Percentiles rank a stretch among this genome's conserved stretches.
phyloP scores from a whole-genome alignment of 2,329 filamentous ascomycete genomes.

The Colletotrichum sp. region DNA sequence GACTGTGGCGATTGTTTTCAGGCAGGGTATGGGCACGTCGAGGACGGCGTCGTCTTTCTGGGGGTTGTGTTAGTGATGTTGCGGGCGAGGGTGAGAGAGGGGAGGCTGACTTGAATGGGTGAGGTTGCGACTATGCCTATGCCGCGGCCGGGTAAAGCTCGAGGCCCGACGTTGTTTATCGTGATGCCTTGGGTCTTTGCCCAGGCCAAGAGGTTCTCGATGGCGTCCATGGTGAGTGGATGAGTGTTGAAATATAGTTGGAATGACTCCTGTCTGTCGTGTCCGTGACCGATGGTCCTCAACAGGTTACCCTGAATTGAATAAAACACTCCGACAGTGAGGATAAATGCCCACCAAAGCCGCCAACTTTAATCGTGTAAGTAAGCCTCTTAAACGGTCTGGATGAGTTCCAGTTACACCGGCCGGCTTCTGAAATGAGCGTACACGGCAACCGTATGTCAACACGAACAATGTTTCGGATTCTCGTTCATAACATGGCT shows the following conservation, averaged over 20 bases:
- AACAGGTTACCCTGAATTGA: background rate
- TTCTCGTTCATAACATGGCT: background rate
- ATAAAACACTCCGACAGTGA: accelerated
- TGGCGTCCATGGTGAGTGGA: conserved; percentile 15
- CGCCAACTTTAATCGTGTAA: background rate
- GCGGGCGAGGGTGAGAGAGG: background rate
- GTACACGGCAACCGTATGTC: background rate
- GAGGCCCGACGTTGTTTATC: conserved; percentile 71
- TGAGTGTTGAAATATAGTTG: background rate
- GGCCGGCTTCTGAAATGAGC: background rate
- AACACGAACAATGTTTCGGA: background rate
- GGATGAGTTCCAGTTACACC: background rate
- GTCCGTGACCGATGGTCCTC: background rate
- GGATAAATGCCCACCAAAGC: background rate
- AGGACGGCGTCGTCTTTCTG: conserved; percentile 61
- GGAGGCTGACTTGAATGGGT: conserved; percentile 62
- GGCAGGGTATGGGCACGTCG: conserved; percentile 65
- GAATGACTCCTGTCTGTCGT: background rate
- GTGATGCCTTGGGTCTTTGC: conserved; percentile 67
- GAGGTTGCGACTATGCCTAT: conserved; percentile 78
- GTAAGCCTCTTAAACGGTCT: background rate
- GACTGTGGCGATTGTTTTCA: conserved; percentile 69
- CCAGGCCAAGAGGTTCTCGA: conserved; percentile 70
- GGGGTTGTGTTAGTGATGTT: background rate
- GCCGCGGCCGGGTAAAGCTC: conserved; percentile 73